phyloP scores from a whole-genome alignment of 2,329 filamentous ascomycete species.

The Aureobasidium musti region DNA sequence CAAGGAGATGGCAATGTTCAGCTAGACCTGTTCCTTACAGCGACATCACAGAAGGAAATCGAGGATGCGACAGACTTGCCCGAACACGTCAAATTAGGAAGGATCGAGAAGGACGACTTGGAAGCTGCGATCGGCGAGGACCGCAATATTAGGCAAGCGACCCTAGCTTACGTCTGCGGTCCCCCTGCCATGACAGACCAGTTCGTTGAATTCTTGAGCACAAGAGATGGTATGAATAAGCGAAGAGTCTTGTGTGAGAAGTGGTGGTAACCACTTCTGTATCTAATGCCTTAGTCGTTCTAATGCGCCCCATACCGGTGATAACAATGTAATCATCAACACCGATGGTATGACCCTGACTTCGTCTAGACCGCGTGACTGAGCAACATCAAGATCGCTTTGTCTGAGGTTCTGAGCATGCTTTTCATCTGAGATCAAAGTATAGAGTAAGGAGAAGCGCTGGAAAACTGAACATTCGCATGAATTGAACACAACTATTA shows the following conservation, averaged over 20 bases:
- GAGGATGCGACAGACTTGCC: slow-evolving; percentile 23
- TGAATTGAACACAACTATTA: neutral
- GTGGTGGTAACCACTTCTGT: slow-evolving; percentile 58
- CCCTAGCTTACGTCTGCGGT: slow-evolving; percentile 53
- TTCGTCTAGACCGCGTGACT: too few species aligned
- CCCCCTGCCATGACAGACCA: slow-evolving; percentile 53
- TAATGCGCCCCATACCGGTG: too few species aligned
- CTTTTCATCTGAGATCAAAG: too few species aligned
- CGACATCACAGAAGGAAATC: slow-evolving; percentile 33
- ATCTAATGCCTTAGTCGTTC: too few species aligned
- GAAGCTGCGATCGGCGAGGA: slow-evolving; percentile 43
- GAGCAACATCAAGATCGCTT: too few species aligned
- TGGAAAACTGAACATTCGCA: neutral
- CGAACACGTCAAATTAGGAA: slow-evolving; percentile 29
- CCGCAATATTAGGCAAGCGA: slow-evolving; percentile 41
- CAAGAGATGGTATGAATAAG: slow-evolving; percentile 43
- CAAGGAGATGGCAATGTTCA: slow-evolving; percentile 34
- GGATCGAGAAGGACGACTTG: slow-evolving; percentile 43
- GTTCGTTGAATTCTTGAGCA: slow-evolving; percentile 46
- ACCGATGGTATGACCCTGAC: neutral
- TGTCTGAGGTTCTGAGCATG: too few species aligned
- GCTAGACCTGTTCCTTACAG: slow-evolving; percentile 40
- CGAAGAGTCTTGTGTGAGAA: slow-evolving; percentile 53
- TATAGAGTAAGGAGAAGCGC: too few species aligned
- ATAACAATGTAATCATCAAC: neutral